phyloP scores from a whole-genome alignment of 1,284 basidiomycete genomes.

The Amylostereum chailletii region DNA sequence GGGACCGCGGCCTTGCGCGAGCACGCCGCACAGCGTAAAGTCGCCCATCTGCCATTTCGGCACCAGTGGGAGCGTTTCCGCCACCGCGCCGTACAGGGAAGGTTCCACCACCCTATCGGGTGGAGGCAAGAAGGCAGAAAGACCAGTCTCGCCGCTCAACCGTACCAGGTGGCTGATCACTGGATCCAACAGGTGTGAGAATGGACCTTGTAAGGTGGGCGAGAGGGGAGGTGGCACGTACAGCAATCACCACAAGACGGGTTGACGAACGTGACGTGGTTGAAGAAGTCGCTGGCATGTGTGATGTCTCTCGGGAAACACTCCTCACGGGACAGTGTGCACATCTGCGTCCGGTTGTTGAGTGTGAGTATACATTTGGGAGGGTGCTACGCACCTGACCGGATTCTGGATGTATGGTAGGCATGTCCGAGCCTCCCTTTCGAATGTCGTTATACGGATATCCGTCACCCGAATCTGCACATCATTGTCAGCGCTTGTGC shows the following conservation, averaged over 20 bases:
- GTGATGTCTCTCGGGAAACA: slow-evolving; percentile 13
- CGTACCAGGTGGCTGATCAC: slow-evolving; percentile 36
- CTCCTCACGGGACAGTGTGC: slow-evolving; percentile 8
- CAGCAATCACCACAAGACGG: slow-evolving; percentile 40
- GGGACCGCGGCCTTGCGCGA: slow-evolving; percentile 19
- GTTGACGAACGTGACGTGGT: slow-evolving; percentile 33
- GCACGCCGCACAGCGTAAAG: slow-evolving; percentile 30
- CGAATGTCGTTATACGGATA: slow-evolving; percentile 19
- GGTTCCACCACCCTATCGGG: slow-evolving; percentile 11
- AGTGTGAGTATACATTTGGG: slow-evolving; percentile 11
- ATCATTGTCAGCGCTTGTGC: neutral
- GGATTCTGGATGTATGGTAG: too few relatives aligned
- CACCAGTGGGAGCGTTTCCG: slow-evolving; percentile 33
- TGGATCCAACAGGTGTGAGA: slow-evolving; percentile 12
- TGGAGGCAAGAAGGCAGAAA: slow-evolving; percentile 36
- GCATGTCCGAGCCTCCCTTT: too few relatives aligned
- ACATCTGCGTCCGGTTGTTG: slow-evolving; percentile 4
- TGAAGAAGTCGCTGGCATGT: slow-evolving; percentile 31
- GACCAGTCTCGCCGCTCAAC: slow-evolving; percentile 30
- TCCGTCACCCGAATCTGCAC: slow-evolving; percentile 19
- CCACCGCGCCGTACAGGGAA: slow-evolving; percentile 11
- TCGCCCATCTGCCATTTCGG: slow-evolving; percentile 25
- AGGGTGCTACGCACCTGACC: too few relatives aligned
- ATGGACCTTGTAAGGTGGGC: neutral
- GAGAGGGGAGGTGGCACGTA: slow-evolving; percentile 20